Evolutionary conservation across 495 filamentous ascomycete species (phyloP), one percentile per base, ranked within the genome.

Genomic region (Tuber indicum): DNA sequence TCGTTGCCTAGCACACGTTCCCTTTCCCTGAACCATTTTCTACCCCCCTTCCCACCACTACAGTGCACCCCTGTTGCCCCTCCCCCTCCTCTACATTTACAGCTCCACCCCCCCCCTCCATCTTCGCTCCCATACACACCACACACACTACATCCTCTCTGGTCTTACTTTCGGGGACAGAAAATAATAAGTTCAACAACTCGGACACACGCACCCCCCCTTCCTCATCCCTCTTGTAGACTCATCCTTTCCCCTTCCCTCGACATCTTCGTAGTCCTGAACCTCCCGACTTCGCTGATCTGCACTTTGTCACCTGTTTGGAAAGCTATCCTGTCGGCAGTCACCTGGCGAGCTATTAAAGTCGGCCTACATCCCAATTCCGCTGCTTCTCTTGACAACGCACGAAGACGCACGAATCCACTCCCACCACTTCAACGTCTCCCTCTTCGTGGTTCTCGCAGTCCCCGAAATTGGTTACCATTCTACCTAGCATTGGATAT

Each of bases 1-100:
- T 76, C 71, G 76, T 72, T 66, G 58, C 26, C 74, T 81, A 77
- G 75, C 78, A 78, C 83, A 77, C 80, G 78, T 80, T 75, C 81
- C 80, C 58, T 77, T 79, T 81, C 82, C 78, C 79, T 82, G 80
- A 81, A 77, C 72, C 72, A 49, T 70, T 74, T 75, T 74, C 77
- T 82, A 80, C 79, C 78, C 75, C 71, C 72, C 74, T 70, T 75
- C 75, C 74, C 77, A 74, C 69, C 74, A 72, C 75, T 75, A 52
- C 77, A 62, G 71, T 74, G 69, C 75, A 77, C 80, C 75, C 74
- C 72, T 72, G 70, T 77, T 66, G 78, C 58, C 73, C 71, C 81
- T 72, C 52, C 75, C 79, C 81, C 75, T 41, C 52, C 71, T 16
- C 47, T 62, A 26, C 72, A 58, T 58, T 58, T 58, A 58, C 82